Evolutionary conservation across 345 rosid genomes (phyloP).

Genomic region (Noccaea bulbosa): DNA sequence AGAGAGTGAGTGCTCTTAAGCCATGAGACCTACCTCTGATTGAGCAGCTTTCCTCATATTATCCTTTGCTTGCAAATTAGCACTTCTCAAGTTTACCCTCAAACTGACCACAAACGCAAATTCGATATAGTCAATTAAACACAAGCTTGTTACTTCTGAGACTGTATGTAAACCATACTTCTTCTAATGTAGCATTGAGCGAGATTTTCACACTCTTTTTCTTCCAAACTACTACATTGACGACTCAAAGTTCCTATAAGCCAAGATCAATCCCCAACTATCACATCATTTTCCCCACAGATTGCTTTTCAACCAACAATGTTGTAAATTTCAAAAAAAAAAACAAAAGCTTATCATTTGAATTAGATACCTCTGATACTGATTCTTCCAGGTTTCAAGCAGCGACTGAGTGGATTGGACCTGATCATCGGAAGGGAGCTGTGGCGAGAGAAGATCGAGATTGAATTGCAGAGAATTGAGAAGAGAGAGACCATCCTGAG

Average conservation of each 20-base stretch:
- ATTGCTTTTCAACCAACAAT: neutral
- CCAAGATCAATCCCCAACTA: neutral
- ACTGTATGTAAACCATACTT: constrained; percentile 6
- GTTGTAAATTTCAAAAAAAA: neutral
- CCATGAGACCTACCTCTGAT: constrained; percentile 58
- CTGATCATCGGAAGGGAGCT: constrained; percentile 67
- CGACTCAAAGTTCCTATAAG: neutral
- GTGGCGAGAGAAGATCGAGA: constrained; percentile 86
- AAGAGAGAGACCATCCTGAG: constrained; percentile 74
- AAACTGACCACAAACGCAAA: constrained; percentile 51
- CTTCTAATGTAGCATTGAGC: neutral
- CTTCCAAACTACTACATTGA: neutral
- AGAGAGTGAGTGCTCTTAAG: neutral
- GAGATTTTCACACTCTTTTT: neutral
- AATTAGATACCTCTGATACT: constrained; percentile 54
- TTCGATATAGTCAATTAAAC: neutral
- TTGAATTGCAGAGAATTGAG: constrained; percentile 77
- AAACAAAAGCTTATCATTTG: neutral
- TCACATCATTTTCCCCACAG: neutral
- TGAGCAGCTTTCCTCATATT: constrained; percentile 87
- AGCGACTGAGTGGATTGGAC: constrained; percentile 57
- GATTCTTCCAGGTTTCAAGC: constrained; percentile 74
- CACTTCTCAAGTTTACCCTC: constrained; percentile 73
- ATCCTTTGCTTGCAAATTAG: constrained; percentile 88
- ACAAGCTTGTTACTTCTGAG: constrained; percentile 1